These are phyloP conservation scores for Pisolithus sp. DNA, from an alignment of 768 basidiomycete genomes.

Conservation along the genomic window DNA sequence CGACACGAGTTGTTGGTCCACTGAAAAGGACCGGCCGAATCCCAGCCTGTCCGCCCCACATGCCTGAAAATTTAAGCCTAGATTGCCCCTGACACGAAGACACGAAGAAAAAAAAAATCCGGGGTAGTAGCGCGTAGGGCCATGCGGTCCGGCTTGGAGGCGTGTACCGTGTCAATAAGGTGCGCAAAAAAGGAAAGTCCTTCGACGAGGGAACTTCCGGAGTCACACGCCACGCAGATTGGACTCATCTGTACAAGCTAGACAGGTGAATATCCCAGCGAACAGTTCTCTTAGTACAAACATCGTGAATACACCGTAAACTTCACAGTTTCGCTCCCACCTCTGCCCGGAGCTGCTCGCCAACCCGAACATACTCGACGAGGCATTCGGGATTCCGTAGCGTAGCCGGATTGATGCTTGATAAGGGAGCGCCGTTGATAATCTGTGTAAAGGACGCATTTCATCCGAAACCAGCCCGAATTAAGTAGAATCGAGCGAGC, in stretches of 20 bases:
- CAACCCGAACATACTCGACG: constrained; percentile 50
- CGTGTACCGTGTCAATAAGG: too few relatives aligned
- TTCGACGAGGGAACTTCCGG: too few relatives aligned
- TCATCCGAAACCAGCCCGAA: neutral
- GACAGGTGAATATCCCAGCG: too few relatives aligned
- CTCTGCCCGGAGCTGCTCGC: constrained; percentile 44
- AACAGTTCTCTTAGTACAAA: neutral
- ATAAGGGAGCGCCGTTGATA: constrained; percentile 69
- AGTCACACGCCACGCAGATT: too few relatives aligned
- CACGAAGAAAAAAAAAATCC: constrained; percentile 1
- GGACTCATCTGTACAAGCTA: too few relatives aligned
- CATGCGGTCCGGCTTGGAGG: too few relatives aligned
- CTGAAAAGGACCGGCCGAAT: constrained; percentile 18
- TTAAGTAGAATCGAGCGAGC: constrained; percentile 7
- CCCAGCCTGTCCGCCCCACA: constrained; percentile 16
- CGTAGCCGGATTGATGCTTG: constrained; percentile 64
- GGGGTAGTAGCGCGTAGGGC: too few relatives aligned
- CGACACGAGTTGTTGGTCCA: constrained; percentile 23
- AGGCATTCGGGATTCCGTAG: constrained; percentile 71
- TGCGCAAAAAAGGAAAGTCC: too few relatives aligned
- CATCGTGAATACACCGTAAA: neutral
- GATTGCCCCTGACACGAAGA: constrained; percentile 7
- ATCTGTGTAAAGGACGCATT: constrained; percentile 38
- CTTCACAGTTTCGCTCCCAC: constrained; percentile 17
- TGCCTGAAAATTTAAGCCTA: constrained; percentile 6